Evolutionary conservation across 306 rosid genomes (phyloP).

Genomic region (Luffa acutangula): DNA sequence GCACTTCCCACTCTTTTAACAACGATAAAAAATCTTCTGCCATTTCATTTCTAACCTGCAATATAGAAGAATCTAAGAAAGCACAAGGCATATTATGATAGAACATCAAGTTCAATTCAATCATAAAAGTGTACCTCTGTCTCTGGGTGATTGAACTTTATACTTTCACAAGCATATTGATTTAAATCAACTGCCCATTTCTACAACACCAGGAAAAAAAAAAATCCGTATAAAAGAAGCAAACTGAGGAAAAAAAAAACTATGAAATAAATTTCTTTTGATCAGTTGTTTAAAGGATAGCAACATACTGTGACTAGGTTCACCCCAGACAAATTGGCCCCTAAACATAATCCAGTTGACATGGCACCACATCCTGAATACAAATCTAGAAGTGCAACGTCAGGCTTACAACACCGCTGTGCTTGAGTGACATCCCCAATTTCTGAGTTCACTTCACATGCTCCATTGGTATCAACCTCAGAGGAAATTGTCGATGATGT

Average conservation of each 20-base stretch:
- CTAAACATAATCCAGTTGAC: slow-evolving; percentile 84
- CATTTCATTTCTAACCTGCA: slow-evolving; percentile 68
- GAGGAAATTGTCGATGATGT: slow-evolving; percentile 57
- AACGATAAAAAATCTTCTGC: slow-evolving; percentile 58
- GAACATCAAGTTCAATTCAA: not conserved
- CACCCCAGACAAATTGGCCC: slow-evolving; percentile 41
- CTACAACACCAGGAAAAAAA: slow-evolving; percentile 16
- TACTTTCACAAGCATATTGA: slow-evolving; percentile 43
- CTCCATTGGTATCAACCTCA: slow-evolving; percentile 28
- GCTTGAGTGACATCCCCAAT: slow-evolving; percentile 1
- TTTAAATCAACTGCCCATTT: slow-evolving; percentile 83
- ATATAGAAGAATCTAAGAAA: not conserved
- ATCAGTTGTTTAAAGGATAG: not conserved
- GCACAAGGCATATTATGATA: not conserved
- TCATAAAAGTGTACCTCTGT: slow-evolving; percentile 37
- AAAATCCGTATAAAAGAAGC: not conserved
- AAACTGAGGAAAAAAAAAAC: not conserved
- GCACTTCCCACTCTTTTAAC: slow-evolving; percentile 51
- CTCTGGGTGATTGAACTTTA: slow-evolving; percentile 58
- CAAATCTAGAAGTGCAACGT: slow-evolving; percentile 45
- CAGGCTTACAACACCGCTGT: slow-evolving; percentile 16
- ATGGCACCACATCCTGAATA: slow-evolving; percentile 90
- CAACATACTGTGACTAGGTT: slow-evolving; percentile 65
- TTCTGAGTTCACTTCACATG: slow-evolving; percentile 21
- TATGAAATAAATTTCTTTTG: not conserved